Conservation (phyloP, 768 basidiomycete genomes). For the Rhodotorula taiwanensis region DNA sequence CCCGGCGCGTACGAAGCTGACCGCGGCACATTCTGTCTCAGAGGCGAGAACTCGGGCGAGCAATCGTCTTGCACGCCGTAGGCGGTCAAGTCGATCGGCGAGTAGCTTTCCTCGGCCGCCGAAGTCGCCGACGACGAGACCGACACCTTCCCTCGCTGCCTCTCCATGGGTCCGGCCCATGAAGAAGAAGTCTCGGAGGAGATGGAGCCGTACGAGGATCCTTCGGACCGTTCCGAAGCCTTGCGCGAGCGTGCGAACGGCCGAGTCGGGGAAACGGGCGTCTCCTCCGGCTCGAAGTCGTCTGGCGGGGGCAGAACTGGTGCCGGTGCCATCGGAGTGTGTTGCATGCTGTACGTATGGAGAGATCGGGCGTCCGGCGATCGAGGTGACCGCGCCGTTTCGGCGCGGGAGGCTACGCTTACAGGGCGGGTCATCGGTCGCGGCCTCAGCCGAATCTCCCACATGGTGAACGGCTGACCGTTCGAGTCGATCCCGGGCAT, state of each 20-base stretch:
- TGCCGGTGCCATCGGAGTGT: too few species aligned
- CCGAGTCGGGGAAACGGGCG: too few species aligned
- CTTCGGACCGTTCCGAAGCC: constrained; percentile 4
- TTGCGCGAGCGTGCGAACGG: too few species aligned
- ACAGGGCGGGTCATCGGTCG: too few species aligned
- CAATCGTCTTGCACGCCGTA: constrained; percentile 1
- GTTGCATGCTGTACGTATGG: too few species aligned
- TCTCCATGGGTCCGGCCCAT: neutral
- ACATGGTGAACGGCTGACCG: constrained; percentile 13
- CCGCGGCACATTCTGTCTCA: too few species aligned
- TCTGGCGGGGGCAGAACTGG: too few species aligned
- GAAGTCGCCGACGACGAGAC: constrained; percentile 1
- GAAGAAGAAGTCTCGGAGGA: constrained; percentile 8
- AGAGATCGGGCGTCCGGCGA: too few species aligned
- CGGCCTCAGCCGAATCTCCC: constrained; percentile 19
- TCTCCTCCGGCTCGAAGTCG: too few species aligned
- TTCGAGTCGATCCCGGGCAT: constrained; percentile 5
- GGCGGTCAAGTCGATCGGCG: constrained; percentile 7
- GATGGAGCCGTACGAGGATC: constrained; percentile 5
- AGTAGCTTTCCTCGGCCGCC: neutral
- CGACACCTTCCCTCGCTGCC: constrained; percentile 8
- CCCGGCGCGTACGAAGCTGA: constrained; percentile 11
- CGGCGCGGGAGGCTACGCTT: too few species aligned
- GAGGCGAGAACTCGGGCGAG: too few species aligned
- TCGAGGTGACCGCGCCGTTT: too few species aligned